Evolutionary conservation across 257 asterid genomes (phyloP), one percentile per base, ranked within the genome.

Genomic region (Salvia miltiorrhiza): DNA sequence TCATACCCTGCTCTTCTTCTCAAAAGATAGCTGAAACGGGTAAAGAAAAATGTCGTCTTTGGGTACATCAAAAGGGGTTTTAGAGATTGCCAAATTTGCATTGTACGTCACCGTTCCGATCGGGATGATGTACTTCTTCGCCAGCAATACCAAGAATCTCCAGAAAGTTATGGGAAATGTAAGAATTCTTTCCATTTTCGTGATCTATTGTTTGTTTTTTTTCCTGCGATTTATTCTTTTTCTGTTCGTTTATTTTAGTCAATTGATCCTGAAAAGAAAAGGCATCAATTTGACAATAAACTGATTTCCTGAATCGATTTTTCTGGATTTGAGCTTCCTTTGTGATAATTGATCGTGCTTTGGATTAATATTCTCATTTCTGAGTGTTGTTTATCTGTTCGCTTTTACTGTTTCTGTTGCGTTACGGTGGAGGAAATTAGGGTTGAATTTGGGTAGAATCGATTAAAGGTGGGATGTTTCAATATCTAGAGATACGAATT

Each of bases 41-140:
- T 11, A 6, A 3, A 20, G 49, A 65, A 75, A 59, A 70, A 93
- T 93, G 98, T 85, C 97, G 12, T 77, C 91, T 32, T 20, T 90
- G 49, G 96, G 98, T n/a, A 90, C 97, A 6, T 87, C 95, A 1
- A 93, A 93, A 68, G 98, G 97, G 60, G 45, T 93, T 13, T 67
- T 88, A 82, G 98, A 93, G 85, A 86, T 93, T n/a, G 98, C 84
- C 3, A 93, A 90, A 65, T 90, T 93, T 58, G 97, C 92, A 19
- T 85, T 85, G 1, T 93, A 93, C 69, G 92, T 93, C 59, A 67
- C 76, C 44, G 89, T 90, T 48, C 98, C 98, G 53, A 80, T 93
- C 73, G 95, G 97, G 77, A 72, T 93, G 71, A 93, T 93, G 96
- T 92, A 92, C 61, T 80, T 92, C 83, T 90, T 85, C 67, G 93